Base-by-base conservation (phyloP, 805 yeast genomes). In the Metschnikowia rubicola region DNA sequence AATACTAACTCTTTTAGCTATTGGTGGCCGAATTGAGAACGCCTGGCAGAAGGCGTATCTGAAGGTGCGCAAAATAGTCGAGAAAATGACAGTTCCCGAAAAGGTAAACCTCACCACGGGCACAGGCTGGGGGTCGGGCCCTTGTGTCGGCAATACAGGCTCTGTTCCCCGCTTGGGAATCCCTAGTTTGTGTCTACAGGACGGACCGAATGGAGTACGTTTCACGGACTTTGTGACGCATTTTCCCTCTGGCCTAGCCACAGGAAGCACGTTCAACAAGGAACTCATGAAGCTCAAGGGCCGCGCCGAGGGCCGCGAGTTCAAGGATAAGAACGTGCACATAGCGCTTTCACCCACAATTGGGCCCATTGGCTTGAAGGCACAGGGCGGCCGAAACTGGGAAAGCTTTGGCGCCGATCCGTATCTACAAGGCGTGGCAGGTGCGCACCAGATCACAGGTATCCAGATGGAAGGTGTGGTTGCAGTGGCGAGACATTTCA, bases 301-400 rank as follows among this genome's bases (percentile, higher is more conserved):
- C 1, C 68, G 74, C 51, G 83, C 84, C 2, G 62, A 81, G 46
- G 86, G 84, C 4, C 65, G 68, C 51, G 86, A 81, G 58, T 75
- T 74, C 50, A 72, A 70, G 51, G 64, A 58, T 3, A 81, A 80
- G 57, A 84, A 84, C 26, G 80, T 78, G 12, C 76, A 80, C 56
- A 68, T 79, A 33, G 69, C 77, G 11, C 64, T 81, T 15, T 85
- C 83, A 0, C 87, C 86, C 1, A 68, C 70, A 3, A 67, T 78
- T 35, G 86, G 85, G 0, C 86, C 86, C 10, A 70, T 81, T 37
- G 87, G 86, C 0, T 66, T 71, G 32, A 77, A 80, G 55, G 86
- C 84, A 4, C 77, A 75, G 35, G 86, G 83, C 19, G 86, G 87
- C 6, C 67, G 86, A 53, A 78, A 77, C 61, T 80, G 85, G 84